phyloP scores from a whole-genome alignment of 495 filamentous ascomycete genomes.

The Hyaloscypha hepaticicola region DNA sequence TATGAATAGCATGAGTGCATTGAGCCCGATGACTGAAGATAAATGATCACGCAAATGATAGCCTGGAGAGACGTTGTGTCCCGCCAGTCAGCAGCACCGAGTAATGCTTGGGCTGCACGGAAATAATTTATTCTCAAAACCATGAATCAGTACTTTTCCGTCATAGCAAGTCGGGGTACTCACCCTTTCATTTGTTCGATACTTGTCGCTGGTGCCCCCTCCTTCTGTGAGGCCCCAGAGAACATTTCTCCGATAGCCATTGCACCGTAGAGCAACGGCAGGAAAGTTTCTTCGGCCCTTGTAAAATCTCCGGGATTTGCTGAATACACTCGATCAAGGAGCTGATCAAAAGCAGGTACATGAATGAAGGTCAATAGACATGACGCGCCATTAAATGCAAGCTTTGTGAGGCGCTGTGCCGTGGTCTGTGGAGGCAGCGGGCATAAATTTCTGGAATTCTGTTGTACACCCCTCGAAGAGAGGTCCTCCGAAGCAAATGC shows the following conservation, averaged over 20 bases:
- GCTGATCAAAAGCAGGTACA: constrained; percentile 62
- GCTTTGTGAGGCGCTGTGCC: constrained; percentile 56
- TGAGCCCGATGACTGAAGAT: constrained; percentile 70
- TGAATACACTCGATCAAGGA: constrained; percentile 65
- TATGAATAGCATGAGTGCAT: constrained; percentile 77
- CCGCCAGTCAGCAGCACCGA: constrained; percentile 71
- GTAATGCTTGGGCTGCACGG: constrained; percentile 61
- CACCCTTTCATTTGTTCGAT: constrained; percentile 35
- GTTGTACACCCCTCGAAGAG: constrained; percentile 49
- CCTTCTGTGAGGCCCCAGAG: no score
- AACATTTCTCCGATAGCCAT: constrained; percentile 70
- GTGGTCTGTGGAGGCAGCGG: constrained; percentile 38
- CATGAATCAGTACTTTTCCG: constrained; percentile 80
- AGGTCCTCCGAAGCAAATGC: constrained; percentile 51
- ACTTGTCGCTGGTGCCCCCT: no score
- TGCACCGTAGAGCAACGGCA: constrained; percentile 66
- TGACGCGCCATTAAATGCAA: constrained; percentile 64
- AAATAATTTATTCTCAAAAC: constrained; percentile 66
- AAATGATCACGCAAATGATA: constrained; percentile 72
- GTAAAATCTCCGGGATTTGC: constrained; percentile 56
- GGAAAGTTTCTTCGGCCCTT: constrained; percentile 64
- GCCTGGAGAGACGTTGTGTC: constrained; percentile 68
- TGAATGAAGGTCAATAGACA: constrained; percentile 67
- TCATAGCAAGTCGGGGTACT: constrained; percentile 57
- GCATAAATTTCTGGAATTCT: constrained; percentile 37